Percentiles rank a stretch among this genome's conserved stretches.
These are phyloP conservation scores for Linnemannia exigua DNA, from an alignment of 192 early-diverging fungal species.

Conservation along the genomic window DNA sequence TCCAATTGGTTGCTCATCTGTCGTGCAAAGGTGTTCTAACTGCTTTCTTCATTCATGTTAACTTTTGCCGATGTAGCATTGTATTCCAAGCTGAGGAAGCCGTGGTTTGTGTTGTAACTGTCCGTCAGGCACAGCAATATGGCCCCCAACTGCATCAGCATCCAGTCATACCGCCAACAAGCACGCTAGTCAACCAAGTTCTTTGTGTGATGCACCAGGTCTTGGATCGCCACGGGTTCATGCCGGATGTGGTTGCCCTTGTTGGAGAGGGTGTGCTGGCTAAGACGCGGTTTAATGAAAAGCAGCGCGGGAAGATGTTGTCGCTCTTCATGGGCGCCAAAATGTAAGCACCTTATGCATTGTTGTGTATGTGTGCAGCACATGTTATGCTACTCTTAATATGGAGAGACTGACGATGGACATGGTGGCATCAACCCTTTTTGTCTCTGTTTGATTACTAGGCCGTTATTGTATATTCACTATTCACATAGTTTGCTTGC, in stretches of 20 bases:
- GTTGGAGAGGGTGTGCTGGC: constrained; percentile 65
- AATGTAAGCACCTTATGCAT: constrained; percentile 38
- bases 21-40: background rate
- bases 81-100: constrained; percentile 55
- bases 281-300: constrained; percentile 72
- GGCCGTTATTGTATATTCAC: constrained; percentile 40
- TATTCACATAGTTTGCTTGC: constrained; percentile 25
- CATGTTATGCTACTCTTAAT: background rate
- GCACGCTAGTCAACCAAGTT: constrained; percentile 59
- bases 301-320: constrained; percentile 63
- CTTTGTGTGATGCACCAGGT: constrained; percentile 73
- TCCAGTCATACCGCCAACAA: background rate
- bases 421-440: background rate
- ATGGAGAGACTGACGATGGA: background rate
- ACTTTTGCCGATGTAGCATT: constrained; percentile 22
- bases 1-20: background rate
- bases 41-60: constrained; percentile 5
- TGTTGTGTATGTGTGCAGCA: background rate
- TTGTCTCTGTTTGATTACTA: constrained; percentile 5
- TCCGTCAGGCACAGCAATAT: background rate
- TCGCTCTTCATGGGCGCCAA: constrained; percentile 43
- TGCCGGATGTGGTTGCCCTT: constrained; percentile 77
- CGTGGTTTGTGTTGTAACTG: constrained; percentile 51
- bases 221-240: constrained; percentile 76
- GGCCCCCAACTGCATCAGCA: background rate